Percentiles rank a stretch among this genome's conserved stretches.
Conservation (phyloP, 1,284 basidiomycete species). For the Cutaneotrichosporon arboriforme region DNA sequence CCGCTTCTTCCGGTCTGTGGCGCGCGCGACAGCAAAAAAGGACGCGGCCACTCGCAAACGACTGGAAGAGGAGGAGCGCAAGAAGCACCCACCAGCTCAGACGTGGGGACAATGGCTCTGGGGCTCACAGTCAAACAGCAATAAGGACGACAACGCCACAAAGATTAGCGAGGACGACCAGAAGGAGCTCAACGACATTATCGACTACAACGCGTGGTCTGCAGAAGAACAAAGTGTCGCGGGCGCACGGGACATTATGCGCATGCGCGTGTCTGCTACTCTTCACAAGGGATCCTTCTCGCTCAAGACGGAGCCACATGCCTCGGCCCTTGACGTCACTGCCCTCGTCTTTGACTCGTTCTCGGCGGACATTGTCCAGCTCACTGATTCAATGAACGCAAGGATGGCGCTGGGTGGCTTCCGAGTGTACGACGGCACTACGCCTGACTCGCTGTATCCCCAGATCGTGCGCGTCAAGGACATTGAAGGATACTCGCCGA, state of each 20-base stretch:
- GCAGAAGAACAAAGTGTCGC: slow-evolving; percentile 58
- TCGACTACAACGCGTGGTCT: slow-evolving; percentile 85
- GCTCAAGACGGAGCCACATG: slow-evolving; percentile 65
- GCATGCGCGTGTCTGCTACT: slow-evolving; percentile 68
- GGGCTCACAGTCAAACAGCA: slow-evolving; percentile 53
- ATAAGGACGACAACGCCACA: not conserved
- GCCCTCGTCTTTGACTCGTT: slow-evolving; percentile 86
- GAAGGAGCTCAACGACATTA: slow-evolving; percentile 84
- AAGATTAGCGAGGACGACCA: slow-evolving; percentile 77
- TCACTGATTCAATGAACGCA: slow-evolving; percentile 78
- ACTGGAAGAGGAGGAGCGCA: slow-evolving; percentile 62
- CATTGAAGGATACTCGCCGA: slow-evolving; percentile 20
- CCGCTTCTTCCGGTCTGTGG: slow-evolving; percentile 95
- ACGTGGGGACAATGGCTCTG: slow-evolving; percentile 83
- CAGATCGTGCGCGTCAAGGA: slow-evolving; percentile 91
- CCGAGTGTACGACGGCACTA: slow-evolving; percentile 87
- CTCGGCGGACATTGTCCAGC: slow-evolving; percentile 75
- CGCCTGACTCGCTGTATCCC: slow-evolving; percentile 71
- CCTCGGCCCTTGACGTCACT: slow-evolving; percentile 63
- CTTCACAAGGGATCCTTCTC: slow-evolving; percentile 83
- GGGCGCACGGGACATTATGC: slow-evolving; percentile 74
- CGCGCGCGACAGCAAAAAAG: slow-evolving; percentile 80
- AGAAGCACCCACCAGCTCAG: slow-evolving; percentile 52
- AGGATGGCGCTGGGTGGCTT: slow-evolving; percentile 82
- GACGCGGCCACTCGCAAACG: slow-evolving; percentile 66